Evolutionary conservation across 179 eudicot species (phyloP).

Genomic region (Nepenthes alata): DNA sequence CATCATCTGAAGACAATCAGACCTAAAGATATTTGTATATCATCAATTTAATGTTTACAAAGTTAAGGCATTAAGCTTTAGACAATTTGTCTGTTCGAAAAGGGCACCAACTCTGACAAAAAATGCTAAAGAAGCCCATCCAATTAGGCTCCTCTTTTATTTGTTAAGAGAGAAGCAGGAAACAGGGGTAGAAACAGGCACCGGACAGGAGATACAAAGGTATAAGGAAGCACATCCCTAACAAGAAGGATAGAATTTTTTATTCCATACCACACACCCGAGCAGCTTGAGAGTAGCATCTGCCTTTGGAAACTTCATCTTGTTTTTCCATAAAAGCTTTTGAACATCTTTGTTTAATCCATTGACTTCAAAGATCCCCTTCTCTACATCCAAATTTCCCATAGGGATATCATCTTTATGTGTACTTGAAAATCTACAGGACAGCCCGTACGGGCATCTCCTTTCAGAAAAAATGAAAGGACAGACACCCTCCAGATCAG

Average conservation of each 20-base stretch:
- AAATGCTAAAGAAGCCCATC: no score
- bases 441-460: constrained; percentile 73
- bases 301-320: constrained; percentile 69
- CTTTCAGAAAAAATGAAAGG: constrained; percentile 48
- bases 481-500: constrained; percentile 73
- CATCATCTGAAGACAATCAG: no score
- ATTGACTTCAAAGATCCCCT: constrained; percentile 45
- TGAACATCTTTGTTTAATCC: constrained; percentile 76
- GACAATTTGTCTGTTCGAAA: no score
- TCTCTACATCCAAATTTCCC: constrained; percentile 21
- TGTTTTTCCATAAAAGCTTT: constrained; percentile 89
- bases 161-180: no score
- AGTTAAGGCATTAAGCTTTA: no score
- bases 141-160: no score
- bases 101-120: no score
- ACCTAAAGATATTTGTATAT: no score
- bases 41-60: no score
- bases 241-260: background rate
- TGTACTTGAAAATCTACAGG: constrained; percentile 66
- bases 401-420: constrained; percentile 34
- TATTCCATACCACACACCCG: constrained; percentile 49
- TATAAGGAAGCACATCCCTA: background rate
- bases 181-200: background rate
- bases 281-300: constrained; percentile 66
- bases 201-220: no score